Evolutionary conservation across 768 basidiomycete genomes (phyloP).

Genomic region (Suillus fuscotomentosus): DNA sequence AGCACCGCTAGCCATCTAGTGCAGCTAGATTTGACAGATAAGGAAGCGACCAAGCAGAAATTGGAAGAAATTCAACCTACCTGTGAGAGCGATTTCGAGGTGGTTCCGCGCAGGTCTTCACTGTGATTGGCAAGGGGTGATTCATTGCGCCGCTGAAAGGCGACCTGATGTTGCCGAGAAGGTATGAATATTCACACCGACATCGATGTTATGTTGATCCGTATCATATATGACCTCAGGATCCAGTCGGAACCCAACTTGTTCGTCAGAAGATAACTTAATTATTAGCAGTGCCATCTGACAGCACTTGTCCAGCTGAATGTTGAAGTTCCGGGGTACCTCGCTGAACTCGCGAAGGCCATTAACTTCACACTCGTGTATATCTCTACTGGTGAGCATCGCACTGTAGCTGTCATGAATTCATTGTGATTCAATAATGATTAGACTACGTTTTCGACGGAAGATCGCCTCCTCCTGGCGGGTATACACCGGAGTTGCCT

Average conservation of each 20-base stretch:
- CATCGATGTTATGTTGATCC: not conserved
- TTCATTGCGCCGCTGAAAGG: slow-evolving; percentile 95
- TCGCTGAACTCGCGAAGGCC: slow-evolving; percentile 64
- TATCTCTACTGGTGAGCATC: slow-evolving; percentile 78
- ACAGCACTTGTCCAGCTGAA: slow-evolving; percentile 58
- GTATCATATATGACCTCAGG: slow-evolving; percentile 34
- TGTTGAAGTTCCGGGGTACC: slow-evolving; percentile 65
- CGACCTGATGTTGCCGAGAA: slow-evolving; percentile 92
- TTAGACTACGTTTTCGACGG: slow-evolving; percentile 97
- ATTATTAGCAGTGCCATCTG: not conserved
- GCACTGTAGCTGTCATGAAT: slow-evolving; percentile 8
- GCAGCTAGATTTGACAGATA: slow-evolving; percentile 69
- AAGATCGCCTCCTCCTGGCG: slow-evolving; percentile 62
- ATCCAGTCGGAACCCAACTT: slow-evolving; percentile 65
- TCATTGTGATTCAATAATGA: slow-evolving; percentile 5
- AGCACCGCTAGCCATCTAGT: slow-evolving; percentile 52
- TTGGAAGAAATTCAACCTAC: slow-evolving; percentile 62
- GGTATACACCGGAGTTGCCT: slow-evolving; percentile 65
- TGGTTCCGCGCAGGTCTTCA: not conserved
- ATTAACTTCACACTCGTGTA: slow-evolving; percentile 76
- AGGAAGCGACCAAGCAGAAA: slow-evolving; percentile 48
- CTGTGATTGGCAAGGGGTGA: slow-evolving; percentile 55
- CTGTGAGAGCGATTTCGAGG: slow-evolving; percentile 48
- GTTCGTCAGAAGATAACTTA: slow-evolving; percentile 36
- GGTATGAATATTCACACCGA: slow-evolving; percentile 39